These are phyloP conservation scores for Verticillium dahliae DNA, from an alignment of 2,329 filamentous ascomycete genomes.

Conservation along the genomic window DNA sequence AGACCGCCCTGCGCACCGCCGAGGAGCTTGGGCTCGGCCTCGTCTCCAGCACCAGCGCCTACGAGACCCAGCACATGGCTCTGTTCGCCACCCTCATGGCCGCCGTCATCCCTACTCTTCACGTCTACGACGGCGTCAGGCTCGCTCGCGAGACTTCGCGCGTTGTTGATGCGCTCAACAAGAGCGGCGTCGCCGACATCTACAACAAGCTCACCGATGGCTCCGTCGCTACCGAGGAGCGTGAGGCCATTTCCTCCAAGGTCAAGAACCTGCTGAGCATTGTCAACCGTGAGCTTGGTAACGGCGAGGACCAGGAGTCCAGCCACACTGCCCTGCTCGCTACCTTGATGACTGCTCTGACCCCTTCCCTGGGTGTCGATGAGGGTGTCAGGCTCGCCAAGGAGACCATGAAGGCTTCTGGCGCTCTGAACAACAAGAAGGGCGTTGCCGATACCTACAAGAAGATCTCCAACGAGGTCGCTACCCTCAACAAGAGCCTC, in stretches of 20 bases:
- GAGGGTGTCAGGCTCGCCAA: slow-evolving; percentile 78
- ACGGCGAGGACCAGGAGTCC: slow-evolving; percentile 81
- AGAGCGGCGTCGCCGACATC: slow-evolving; percentile 59
- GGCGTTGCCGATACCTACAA: slow-evolving; percentile 65
- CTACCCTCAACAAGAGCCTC: slow-evolving; percentile 61
- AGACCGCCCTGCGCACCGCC: slow-evolving; percentile 68
- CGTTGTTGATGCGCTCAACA: slow-evolving; percentile 74
- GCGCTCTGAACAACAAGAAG: slow-evolving; percentile 67
- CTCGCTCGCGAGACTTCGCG: slow-evolving; percentile 77
- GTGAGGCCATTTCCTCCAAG: slow-evolving; percentile 66
- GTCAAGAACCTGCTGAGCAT: slow-evolving; percentile 62
- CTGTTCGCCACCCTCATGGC: slow-evolving; percentile 80
- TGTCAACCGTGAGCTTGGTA: slow-evolving; percentile 88
- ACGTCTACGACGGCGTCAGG: slow-evolving; percentile 82
- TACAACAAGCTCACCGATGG: slow-evolving; percentile 62
- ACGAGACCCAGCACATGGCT: slow-evolving; percentile 93
- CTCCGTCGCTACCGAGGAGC: slow-evolving; percentile 57
- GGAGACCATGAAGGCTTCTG: slow-evolving; percentile 76
- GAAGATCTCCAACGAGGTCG: slow-evolving; percentile 55
- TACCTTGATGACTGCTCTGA: slow-evolving; percentile 68
- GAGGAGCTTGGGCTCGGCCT: slow-evolving; percentile 88
- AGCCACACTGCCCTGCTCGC: slow-evolving; percentile 91
- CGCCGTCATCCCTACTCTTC: slow-evolving; percentile 71
- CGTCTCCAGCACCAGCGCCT: slow-evolving; percentile 76
- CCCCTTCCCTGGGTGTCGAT: slow-evolving; percentile 81